Base-by-base conservation (phyloP, 192 early-diverging fungal genomes). In the Mortierella claussenii region DNA sequence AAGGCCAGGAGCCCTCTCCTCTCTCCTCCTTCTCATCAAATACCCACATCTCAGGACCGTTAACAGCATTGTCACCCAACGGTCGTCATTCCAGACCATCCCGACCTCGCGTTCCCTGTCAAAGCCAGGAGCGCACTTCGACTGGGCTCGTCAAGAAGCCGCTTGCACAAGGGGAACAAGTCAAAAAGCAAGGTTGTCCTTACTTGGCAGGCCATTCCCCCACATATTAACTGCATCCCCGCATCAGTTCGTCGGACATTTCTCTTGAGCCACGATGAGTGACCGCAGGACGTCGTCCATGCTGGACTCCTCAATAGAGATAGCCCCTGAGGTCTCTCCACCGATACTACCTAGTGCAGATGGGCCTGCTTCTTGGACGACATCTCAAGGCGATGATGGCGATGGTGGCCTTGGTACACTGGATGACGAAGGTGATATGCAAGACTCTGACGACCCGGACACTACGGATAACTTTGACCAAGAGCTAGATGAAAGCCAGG, bases 391-490 rank as follows among this genome's bases (percentile, higher is more conserved):
- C 13, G 73, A 76, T 43, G 62, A 75, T 26, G 53, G 23, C 8
- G 63, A 58, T 1, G 55, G 32, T 1, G 58, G 12, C 18, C 15
- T 76, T 10, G 73, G 46, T 2, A 45, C 40, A 6, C 36, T 57
- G 18, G 60, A 46, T 18, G 69, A 71, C 28, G 69, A 63, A 23
- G 69, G 50, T 21, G 70, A 76, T 42, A 76, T 76, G 63, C 73
- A 76, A 50, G 73, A 76, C 46, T 76, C 73, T 20, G 73, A 69
- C n/a, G 62, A 71, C 46, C 73, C 65, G 10, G 73, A 76, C 32
- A 76, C 73, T 11, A 76, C 73, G 0, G 57, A 67, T 27, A 66
- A 76, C 52, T 76, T 67, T 76, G 73, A 76, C 45, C 73, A 60
- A 20, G 73, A 76, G 13, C 46, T 28, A 12, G 73, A 67, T 24